Conservation (phyloP, 108 stramenopile genomes). For the Ochromonas danica region DNA sequence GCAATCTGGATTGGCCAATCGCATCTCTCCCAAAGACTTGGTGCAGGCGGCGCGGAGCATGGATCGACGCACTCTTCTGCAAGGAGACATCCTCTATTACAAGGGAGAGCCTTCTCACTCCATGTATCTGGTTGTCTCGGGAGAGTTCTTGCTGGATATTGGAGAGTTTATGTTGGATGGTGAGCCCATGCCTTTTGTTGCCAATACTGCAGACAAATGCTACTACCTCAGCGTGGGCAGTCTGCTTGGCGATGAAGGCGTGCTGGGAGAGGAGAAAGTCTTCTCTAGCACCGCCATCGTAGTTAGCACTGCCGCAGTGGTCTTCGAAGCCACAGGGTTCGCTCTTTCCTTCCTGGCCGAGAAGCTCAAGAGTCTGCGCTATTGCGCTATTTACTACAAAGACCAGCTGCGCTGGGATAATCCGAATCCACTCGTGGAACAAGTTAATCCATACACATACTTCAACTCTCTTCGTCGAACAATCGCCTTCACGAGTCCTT, state of each 20-base stretch:
- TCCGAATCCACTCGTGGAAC: not conserved
- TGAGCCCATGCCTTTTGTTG: not conserved
- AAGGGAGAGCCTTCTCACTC: slow-evolving; percentile 2
- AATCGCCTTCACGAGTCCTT: slow-evolving; percentile 8
- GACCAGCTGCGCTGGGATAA: not conserved
- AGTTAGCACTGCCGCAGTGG: slow-evolving; percentile 3
- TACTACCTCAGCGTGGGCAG: slow-evolving; percentile 2
- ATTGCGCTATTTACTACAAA: slow-evolving; percentile 1
- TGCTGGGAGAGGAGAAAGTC: not conserved
- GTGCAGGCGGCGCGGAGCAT: slow-evolving; percentile 10
- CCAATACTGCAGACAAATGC: not conserved
- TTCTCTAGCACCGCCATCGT: not conserved
- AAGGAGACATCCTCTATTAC: slow-evolving; percentile 16
- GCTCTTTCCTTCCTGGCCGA: slow-evolving; percentile 18
- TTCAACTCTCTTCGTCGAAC: slow-evolving; percentile 8
- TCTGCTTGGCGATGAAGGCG: slow-evolving; percentile 33
- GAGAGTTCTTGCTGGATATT: slow-evolving; percentile 28
- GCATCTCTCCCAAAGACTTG: slow-evolving; percentile 18
- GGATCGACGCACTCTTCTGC: not conserved
- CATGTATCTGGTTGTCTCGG: slow-evolving; percentile 24
- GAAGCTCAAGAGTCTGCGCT: not conserved
- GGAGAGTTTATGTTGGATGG: slow-evolving; percentile 7
- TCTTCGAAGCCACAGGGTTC: slow-evolving; percentile 20
- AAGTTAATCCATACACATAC: slow-evolving; percentile 25
- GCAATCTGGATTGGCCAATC: slow-evolving; percentile 29